A percentile compares a stretch with the other conserved stretches of the same genome.
phyloP scores from a whole-genome alignment of 495 filamentous ascomycete species.

The Mytilinidion resinicola region DNA sequence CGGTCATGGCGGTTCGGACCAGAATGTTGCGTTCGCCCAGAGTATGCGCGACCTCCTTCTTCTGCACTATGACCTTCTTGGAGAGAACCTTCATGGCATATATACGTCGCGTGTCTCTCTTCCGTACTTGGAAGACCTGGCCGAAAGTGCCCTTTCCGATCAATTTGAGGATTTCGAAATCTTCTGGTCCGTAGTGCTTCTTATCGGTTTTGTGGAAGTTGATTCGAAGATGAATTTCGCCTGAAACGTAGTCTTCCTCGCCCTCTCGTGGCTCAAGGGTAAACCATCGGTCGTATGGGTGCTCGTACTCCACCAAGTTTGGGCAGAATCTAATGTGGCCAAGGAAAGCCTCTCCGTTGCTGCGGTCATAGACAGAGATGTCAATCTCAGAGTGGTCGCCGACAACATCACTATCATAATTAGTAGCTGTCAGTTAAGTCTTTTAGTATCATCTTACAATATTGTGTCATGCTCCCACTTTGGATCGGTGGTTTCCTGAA shows the following conservation, averaged over 20 bases:
- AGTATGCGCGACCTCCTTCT: conserved; percentile 97
- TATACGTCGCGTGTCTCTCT: conserved; percentile 91
- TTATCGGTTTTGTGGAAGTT: conserved; percentile 83
- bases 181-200: conserved; percentile 91
- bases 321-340: conserved; percentile 75
- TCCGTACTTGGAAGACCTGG: conserved; percentile 99
- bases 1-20: conserved; percentile 88
- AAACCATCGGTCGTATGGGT: conserved; percentile 77
- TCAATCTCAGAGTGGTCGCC: conserved; percentile 88
- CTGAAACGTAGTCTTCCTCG: conserved; percentile 65
- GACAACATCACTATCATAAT: conserved; percentile 70
- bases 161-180: conserved; percentile 91
- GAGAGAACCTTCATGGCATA: conserved; percentile 99
- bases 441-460: conserved; percentile 61
- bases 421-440: conserved; percentile 9
- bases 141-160: conserved; percentile 98
- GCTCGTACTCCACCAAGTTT: conserved; percentile 51
- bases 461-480: conserved; percentile 93
- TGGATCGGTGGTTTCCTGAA: conserved; percentile 71
- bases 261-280: conserved; percentile 61
- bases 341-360: conserved; percentile 79
- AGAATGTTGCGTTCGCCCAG: conserved; percentile 95
- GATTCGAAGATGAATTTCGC: conserved; percentile 86
- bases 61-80: conserved; percentile 99
- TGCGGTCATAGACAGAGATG: conserved; percentile 87